Conservation (phyloP, 139 green algal genomes). For the Yamagishiella unicocca region DNA sequence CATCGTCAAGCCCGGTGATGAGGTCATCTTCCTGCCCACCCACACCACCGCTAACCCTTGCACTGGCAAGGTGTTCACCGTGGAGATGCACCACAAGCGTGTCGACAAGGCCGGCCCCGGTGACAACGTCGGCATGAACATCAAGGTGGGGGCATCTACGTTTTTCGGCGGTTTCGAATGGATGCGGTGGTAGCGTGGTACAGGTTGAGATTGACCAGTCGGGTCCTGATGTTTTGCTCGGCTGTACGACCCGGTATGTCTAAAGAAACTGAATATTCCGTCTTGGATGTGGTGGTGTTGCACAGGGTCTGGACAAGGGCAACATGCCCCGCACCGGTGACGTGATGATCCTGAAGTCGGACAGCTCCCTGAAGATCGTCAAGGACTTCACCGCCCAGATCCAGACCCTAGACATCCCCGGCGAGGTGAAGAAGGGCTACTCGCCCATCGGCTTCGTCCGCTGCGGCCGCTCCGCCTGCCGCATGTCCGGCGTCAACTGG, state of each 20-base stretch:
- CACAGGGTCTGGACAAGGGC: constrained; percentile 89
- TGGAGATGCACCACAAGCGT: constrained; percentile 99
- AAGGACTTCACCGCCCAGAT: constrained; percentile 93
- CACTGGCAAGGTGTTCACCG: constrained; percentile 97
- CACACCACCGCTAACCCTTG: constrained; percentile 91
- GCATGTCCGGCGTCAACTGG: constrained; percentile 88
- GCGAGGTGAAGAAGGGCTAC: constrained; percentile 94
- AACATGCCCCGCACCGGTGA: constrained; percentile 94
- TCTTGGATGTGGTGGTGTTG: no score
- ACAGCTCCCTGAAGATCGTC: constrained; percentile 84
- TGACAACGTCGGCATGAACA: constrained; percentile 99
- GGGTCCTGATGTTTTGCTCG: no score
- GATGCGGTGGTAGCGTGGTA: no score
- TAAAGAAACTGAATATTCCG: no score
- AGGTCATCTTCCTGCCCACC: constrained; percentile 92
- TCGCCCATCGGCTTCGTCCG: constrained; percentile 94
- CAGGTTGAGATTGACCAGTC: no score
- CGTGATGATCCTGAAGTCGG: constrained; percentile 94
- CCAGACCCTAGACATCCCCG: constrained; percentile 94
- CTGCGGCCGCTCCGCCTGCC: constrained; percentile 90
- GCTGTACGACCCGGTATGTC: no score
- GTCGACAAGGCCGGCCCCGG: constrained; percentile 92
- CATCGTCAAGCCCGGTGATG: constrained; percentile 93
- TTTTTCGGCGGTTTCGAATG: no score
- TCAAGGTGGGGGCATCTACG: constrained; percentile 91